Percentiles rank a stretch among this genome's conserved stretches.
Evolutionary conservation across 208 protist species (phyloP).

Genomic region (Phytomonas sp.): DNA sequence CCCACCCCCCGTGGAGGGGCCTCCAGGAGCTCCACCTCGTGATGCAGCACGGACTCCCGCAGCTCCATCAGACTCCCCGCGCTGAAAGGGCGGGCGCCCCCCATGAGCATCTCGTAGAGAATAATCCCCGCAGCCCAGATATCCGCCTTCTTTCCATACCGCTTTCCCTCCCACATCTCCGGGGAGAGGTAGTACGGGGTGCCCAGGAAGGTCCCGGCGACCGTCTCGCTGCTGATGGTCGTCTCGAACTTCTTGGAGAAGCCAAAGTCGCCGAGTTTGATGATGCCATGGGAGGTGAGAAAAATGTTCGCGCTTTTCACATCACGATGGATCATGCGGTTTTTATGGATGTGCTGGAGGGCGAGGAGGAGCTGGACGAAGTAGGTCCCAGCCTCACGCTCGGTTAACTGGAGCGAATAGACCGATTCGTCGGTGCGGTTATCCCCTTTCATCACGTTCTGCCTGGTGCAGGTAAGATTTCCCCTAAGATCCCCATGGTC

Average conservation of each 20-base stretch:
- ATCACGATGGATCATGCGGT: conserved; percentile 90
- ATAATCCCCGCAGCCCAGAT: conserved; percentile 82
- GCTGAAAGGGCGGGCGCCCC: conserved; percentile 62
- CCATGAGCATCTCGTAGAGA: conserved; percentile 82
- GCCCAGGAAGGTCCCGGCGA: conserved; percentile 83
- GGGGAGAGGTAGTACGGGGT: conserved; percentile 90
- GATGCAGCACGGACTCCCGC: conserved; percentile 37
- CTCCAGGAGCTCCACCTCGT: conserved; percentile 41
- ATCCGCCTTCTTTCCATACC: conserved; percentile 85
- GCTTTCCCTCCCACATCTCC: conserved; percentile 81
- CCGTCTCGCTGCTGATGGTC: conserved; percentile 72
- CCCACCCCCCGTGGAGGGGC: conserved; percentile 13
- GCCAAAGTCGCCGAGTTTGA: conserved; percentile 92
- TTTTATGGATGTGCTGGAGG: conserved; percentile 78
- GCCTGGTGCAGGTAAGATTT: conserved; percentile 34
- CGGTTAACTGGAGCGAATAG: conserved; percentile 28
- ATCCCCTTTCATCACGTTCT: background rate
- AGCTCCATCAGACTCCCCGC: conserved; percentile 50
- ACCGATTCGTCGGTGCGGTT: background rate
- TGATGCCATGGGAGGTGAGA: conserved; percentile 66
- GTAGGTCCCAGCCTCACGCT: conserved; percentile 63
- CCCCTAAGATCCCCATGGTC: conserved; percentile 75
- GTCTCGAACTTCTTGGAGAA: conserved; percentile 86
- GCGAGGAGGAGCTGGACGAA: conserved; percentile 81
- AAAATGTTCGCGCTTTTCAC: conserved; percentile 89